Evolutionary conservation across 441 rosid species (phyloP).

Genomic region (Corymbia calophylla): DNA sequence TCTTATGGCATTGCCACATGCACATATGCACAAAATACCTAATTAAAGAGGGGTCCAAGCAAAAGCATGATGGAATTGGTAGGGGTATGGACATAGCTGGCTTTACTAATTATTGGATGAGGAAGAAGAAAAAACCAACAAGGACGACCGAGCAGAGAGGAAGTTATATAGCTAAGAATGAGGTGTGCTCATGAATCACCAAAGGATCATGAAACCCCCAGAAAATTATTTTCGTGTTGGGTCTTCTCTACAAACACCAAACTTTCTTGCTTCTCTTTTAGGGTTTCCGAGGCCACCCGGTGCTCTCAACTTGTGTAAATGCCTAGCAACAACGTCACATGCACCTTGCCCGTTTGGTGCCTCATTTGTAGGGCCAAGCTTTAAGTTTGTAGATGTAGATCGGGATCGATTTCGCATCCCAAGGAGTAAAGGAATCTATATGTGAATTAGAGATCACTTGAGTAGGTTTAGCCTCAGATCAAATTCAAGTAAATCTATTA

Average conservation of each 20-base stretch:
- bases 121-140: background rate
- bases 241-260: background rate
- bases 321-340: background rate
- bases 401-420: background rate
- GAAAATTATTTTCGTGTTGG: background rate
- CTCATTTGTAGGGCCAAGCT: background rate
- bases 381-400: background rate
- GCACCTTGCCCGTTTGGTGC: background rate
- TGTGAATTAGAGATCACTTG: background rate
- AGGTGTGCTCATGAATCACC: background rate
- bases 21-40: background rate
- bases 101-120: background rate
- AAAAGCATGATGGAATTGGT: background rate
- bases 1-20: background rate
- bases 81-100: background rate
- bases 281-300: background rate
- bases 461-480: background rate
- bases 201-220: background rate
- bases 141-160: background rate
- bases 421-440: background rate
- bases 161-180: background rate
- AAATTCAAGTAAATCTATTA: background rate
- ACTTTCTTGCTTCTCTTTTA: background rate
- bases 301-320: background rate
- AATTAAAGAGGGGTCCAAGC: background rate